Evolutionary conservation across 164 flowering plant genomes (phyloP), one percentile per base, ranked within the genome.

Genomic region (Berberis thunbergii): DNA sequence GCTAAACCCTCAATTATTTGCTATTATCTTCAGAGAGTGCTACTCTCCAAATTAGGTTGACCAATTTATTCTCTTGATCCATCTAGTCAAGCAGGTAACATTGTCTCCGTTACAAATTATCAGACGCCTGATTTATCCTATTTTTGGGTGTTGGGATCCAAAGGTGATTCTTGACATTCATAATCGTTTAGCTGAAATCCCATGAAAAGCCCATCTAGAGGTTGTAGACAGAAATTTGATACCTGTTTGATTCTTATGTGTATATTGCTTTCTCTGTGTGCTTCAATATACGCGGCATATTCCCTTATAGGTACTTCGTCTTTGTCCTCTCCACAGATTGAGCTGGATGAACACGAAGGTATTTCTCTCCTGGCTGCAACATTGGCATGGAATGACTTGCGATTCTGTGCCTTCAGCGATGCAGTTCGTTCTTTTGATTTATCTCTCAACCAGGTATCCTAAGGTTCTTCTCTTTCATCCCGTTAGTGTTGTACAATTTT

Each of bases 331-430:
- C 59, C 52, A 73, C 88, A 91, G 97, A 77, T 94, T 73, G 97
- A 88, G 77, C 75, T 91, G 71, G 79, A 78, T 74, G 99, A 94
- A 68, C 67, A 66, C 64, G 84, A 75, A 52, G 80, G 76, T 54
- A 49, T 4, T 58, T 81, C 86, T 67, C 69, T 79, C 57, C 71
- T 94, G 59, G 72, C 86, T n/a, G 89, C 80, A 62, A 88, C 91
- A 64, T 61, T 94, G 72, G 97, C 84, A n/a, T 94, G 99, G 99
- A 72, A 71, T 80, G 86, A 77, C 39, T 72, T 74, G 72, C 71
- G 71, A 45, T 63, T 54, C 49, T 71, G 72, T 59, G 54, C 76
- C 41, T 84, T 88, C 68, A 75, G 74, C 64, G 83, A 83, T 57
- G 88, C 95, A 4, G 43, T 91, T 66, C 62, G 58, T 67, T 75